Conservation (phyloP, 1,284 basidiomycete species). For the Apiotrichum laibachii region DNA sequence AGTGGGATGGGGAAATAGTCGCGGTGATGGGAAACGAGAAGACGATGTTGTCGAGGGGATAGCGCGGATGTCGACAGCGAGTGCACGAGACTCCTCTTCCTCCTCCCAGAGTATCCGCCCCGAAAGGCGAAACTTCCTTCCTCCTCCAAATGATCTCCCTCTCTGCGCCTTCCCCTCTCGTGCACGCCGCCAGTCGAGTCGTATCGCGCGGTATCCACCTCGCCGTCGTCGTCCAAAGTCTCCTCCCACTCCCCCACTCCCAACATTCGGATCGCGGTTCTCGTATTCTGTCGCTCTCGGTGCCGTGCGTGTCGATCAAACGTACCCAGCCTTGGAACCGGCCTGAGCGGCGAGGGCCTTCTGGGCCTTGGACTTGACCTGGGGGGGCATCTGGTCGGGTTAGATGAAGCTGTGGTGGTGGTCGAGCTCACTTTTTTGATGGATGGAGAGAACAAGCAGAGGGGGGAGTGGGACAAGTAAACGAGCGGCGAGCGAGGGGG, state of each 20-base stretch:
- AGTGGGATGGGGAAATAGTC: too few species aligned
- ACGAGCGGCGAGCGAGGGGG: background rate
- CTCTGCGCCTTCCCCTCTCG: too few species aligned
- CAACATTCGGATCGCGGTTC: background rate
- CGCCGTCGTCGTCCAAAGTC: too few species aligned
- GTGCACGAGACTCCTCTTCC: too few species aligned
- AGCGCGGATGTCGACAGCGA: too few species aligned
- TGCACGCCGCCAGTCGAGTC: too few species aligned
- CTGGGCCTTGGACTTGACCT: slow-evolving; percentile 51
- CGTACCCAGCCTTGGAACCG: slow-evolving; percentile 53
- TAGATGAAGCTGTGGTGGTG: background rate
- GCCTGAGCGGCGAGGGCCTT: slow-evolving; percentile 53
- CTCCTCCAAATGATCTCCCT: too few species aligned
- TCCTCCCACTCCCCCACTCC: background rate
- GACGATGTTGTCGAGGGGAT: too few species aligned
- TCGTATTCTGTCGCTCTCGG: background rate
- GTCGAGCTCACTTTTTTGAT: slow-evolving; percentile 11
- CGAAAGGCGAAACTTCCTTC: too few species aligned
- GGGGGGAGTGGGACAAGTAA: background rate
- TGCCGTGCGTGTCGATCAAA: slow-evolving; percentile 14
- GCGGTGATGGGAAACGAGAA: too few species aligned
- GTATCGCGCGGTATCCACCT: too few species aligned
- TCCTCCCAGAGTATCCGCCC: too few species aligned
- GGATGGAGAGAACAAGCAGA: slow-evolving; percentile 2
- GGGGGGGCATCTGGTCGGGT: slow-evolving; percentile 34